Conservation (phyloP, 2,329 filamentous ascomycete species). For the Aspergillus japonicus region DNA sequence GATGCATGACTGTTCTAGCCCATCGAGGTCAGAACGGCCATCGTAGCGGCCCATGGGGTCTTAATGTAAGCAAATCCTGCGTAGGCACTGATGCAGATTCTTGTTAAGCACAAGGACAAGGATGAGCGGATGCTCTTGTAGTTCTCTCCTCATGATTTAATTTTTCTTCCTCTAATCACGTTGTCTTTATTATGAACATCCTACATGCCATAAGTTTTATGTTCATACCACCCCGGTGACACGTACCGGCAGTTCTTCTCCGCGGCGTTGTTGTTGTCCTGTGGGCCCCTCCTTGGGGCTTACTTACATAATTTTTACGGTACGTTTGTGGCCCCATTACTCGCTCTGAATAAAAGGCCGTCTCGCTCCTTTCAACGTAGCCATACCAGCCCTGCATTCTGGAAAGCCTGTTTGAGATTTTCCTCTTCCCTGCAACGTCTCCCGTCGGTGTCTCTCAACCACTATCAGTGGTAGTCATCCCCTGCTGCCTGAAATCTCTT, state of each 20-base stretch:
- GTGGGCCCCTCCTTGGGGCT: neutral
- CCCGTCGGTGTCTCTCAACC: neutral
- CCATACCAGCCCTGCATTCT: neutral
- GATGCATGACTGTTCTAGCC: neutral
- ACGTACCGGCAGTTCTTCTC: neutral
- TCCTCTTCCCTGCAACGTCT: neutral
- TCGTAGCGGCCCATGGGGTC: too few species aligned
- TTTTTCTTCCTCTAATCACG: neutral
- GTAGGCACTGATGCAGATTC: neutral
- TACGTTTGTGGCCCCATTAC: neutral
- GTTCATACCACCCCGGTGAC: neutral
- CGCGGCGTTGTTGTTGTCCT: neutral
- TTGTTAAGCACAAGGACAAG: neutral
- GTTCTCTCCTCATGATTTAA: neutral
- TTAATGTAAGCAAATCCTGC: neutral
- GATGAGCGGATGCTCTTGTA: neutral
- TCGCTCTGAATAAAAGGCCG: neutral
- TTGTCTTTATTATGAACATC: neutral
- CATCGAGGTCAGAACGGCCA: neutral
- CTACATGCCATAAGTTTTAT: neutral
- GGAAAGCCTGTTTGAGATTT: neutral
- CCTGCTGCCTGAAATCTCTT: neutral
- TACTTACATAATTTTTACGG: neutral
- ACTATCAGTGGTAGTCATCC: neutral
- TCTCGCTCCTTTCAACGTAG: neutral